These are phyloP conservation scores for Aspergillus taichungensis DNA, from an alignment of 495 filamentous ascomycete species.

Conservation along the genomic window DNA sequence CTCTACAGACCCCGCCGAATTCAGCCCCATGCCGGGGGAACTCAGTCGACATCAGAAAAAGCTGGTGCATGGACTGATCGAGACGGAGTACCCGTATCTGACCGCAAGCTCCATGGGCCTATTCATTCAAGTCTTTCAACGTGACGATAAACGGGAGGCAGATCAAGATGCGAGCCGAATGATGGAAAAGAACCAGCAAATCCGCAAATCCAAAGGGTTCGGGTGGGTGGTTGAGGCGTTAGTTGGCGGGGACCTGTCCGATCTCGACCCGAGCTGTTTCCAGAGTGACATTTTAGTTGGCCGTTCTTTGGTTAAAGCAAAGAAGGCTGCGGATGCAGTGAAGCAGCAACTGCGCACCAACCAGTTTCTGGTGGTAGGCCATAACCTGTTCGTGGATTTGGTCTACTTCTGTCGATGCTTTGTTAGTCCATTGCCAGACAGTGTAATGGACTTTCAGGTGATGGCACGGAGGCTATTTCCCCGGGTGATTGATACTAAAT, in stretches of 20 bases:
- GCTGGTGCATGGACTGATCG: constrained; percentile 60
- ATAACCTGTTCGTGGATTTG: constrained; percentile 71
- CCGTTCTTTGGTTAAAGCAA: constrained; percentile 30
- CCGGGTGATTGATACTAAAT: constrained; percentile 68
- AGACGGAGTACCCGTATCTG: constrained; percentile 51
- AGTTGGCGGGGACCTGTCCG: constrained; percentile 45
- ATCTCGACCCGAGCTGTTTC: constrained; percentile 39
- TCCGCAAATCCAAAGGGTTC: constrained; percentile 49
- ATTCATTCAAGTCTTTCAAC: constrained; percentile 46
- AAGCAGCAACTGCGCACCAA: constrained; percentile 35
- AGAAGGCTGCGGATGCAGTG: constrained; percentile 16
- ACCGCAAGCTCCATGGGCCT: constrained; percentile 32
- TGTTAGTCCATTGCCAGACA: constrained; percentile 54
- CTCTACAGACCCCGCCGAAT: background rate
- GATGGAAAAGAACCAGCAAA: constrained; percentile 25
- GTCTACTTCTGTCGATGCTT: constrained; percentile 64
- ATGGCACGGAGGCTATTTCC: constrained; percentile 54
- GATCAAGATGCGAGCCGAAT: constrained; percentile 22
- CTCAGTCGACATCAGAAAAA: constrained; percentile 49
- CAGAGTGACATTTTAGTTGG: constrained; percentile 6
- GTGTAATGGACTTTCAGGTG: constrained; percentile 49
- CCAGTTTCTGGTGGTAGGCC: constrained; percentile 54
- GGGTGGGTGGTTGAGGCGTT: constrained; percentile 66
- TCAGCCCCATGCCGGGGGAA: constrained; percentile 8
- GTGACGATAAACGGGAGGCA: constrained; percentile 40